Evolutionary conservation across 495 filamentous ascomycete genomes (phyloP), one percentile per base, ranked within the genome.

Genomic region (Penicillium chermesinum): DNA sequence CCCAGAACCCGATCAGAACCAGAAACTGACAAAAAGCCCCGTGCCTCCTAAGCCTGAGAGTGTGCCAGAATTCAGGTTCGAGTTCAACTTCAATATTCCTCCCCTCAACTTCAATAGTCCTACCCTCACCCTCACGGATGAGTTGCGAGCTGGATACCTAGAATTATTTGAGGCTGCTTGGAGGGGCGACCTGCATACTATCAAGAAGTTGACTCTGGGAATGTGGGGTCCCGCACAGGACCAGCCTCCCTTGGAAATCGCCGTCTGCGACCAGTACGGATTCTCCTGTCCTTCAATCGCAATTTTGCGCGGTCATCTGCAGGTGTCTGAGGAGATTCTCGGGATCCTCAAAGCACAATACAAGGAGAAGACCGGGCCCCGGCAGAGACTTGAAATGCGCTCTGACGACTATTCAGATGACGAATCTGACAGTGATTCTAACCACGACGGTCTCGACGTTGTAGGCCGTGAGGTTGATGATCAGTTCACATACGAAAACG

Each of bases 291-390:
- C 91, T 50, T 75, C 76, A 2, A 68, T 91, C 33, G 81, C 86
- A 1, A 68, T 88, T 17, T 54, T 80, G 13, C 73, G 80, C 8
- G 80, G 81, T 0, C 81, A 91, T 52, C 59, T 73, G 30, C 69
- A 77, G 2, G 65, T 79, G 13, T 84, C 85, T 9, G 80, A 71
- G 52, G 70, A 69, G 9, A 80, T 91, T 15, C 56, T 91, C 4
- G 75, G 81, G 39, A 89, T 93, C 48, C 69, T 73, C 1, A 64
- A 76, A 10, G 78, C 76, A 0, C 88, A 93, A 56, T 88, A 83
- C 57, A 67, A 77, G 14, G 72, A 72, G 0, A 55, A 64, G 14
- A 15, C 50, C 63, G 60, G 52, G 65, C 33, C 64, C 70, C 46
- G 17, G 25, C 53, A 62, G 4, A 69, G 72, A n/a, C 83, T 75